Percentiles rank a stretch among this genome's conserved stretches.
Evolutionary conservation across 768 basidiomycete genomes (phyloP).

Genomic region (Ramaria rubella): DNA sequence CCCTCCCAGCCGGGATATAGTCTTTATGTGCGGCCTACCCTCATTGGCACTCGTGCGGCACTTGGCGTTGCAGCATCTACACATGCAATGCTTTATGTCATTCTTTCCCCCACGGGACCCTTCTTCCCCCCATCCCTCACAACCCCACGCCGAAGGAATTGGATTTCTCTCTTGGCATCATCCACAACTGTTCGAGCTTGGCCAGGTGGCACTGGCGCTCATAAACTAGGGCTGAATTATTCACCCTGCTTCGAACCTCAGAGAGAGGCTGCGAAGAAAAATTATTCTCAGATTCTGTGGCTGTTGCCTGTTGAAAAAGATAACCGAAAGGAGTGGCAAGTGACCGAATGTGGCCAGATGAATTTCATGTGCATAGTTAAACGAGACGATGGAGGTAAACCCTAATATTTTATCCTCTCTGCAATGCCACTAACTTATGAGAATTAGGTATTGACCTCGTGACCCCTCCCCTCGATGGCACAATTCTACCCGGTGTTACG

Average conservation of each 20-base stretch:
- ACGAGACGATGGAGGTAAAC: conserved; percentile 54
- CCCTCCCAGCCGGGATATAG: conserved; percentile 67
- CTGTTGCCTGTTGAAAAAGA: conserved; percentile 55
- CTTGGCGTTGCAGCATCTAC: conserved; percentile 64
- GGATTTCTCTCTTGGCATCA: conserved; percentile 7
- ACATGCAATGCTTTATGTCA: conserved; percentile 80
- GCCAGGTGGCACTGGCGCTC: conserved; percentile 69
- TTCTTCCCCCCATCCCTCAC: conserved; percentile 51
- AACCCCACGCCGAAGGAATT: conserved; percentile 37
- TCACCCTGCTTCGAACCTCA: conserved; percentile 58
- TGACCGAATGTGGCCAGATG: conserved; percentile 65
- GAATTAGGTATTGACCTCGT: conserved; percentile 65
- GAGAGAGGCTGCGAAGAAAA: conserved; percentile 52
- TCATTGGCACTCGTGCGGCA: conserved; percentile 49
- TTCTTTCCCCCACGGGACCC: conserved; percentile 58
- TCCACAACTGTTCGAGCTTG: conserved; percentile 67
- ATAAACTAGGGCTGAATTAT: conserved; percentile 64
- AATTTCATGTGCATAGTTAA: conserved; percentile 69
- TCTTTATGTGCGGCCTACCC: conserved; percentile 80
- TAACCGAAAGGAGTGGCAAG: conserved; percentile 23
- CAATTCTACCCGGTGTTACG: conserved; percentile 90
- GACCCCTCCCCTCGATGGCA: conserved; percentile 85
- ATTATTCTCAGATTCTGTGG: conserved; percentile 79
- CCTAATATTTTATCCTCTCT: not conserved
- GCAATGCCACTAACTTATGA: not conserved